Evolutionary conservation across 805 yeast genomes (phyloP), one percentile per base, ranked within the genome.

Genomic region (Hanseniaspora pseudoguilliermondii): DNA sequence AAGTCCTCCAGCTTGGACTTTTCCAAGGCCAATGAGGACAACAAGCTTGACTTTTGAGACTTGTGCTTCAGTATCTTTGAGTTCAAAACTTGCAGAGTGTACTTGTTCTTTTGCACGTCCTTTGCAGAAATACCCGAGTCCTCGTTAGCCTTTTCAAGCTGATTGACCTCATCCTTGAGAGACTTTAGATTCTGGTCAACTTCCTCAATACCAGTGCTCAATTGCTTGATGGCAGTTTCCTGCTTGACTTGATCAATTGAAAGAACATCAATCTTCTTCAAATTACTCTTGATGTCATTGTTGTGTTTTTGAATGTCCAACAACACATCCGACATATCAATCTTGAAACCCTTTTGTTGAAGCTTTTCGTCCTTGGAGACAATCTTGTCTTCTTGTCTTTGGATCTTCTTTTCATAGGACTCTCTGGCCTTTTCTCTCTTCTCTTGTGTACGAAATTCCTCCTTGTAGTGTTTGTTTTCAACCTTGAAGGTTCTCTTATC

Each of bases 341-440:
- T 18, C 46, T 49, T 34, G 23, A 46, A 47, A 2, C 52, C 58
- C 18, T 38, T 42, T 21, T 43, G 29, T 42, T 54, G 49, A 21
- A 54, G 27, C 51, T 60, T 62, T 57, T 59, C 66, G 57, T 63
- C 64, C 57, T 59, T 63, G 58, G 61, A 57, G 32, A 65, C 69
- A 57, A 71, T 58, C 50, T 64, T 57, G 5, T 58, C 61, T 62
- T 51, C 67, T 32, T 63, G 62, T 18, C 64, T 60, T 15, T 66
- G 67, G 18, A 58, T 55, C 48, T 61, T 46, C 61, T 73, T 73
- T 54, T 74, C 71, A 49, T 68, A 69, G 21, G 77, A 75, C 65
- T 75, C 76, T 62, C 75, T 75, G 47, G 73, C 75, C 60, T 74
- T 68, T 52, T 68, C 69, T 68, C 66, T 57, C 62, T 65, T 62